phyloP scores from a whole-genome alignment of 257 asterid genomes.

The Nyctanthes arbortristis region DNA sequence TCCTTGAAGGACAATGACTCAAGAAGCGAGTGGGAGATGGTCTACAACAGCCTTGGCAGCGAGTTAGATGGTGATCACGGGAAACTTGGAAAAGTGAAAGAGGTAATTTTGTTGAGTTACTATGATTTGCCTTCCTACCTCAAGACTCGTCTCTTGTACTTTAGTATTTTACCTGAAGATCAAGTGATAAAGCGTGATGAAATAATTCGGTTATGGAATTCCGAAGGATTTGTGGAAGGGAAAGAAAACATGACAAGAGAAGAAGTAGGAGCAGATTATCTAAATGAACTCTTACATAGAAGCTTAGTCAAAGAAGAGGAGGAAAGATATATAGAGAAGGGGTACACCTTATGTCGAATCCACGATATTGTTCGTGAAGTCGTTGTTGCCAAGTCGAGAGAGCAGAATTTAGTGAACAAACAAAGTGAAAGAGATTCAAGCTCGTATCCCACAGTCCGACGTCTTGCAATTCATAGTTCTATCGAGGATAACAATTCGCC shows the following conservation, averaged over 20 bases:
- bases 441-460: constrained; percentile 1
- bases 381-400: constrained; percentile 12
- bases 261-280: constrained; percentile 17
- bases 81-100: too few relatives aligned
- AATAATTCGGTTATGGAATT: constrained; percentile 15
- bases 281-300: constrained; percentile 13
- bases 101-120: too few relatives aligned
- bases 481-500: not conserved
- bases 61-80: too few relatives aligned
- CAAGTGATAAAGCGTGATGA: not conserved
- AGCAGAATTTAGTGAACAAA: constrained; percentile 13
- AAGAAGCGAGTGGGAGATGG: constrained; percentile 27
- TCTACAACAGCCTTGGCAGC: constrained; percentile 25
- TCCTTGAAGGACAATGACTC: too few relatives aligned
- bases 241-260: constrained; percentile 7
- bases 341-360: not conserved
- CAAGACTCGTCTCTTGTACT: too few relatives aligned
- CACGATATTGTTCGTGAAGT: constrained; percentile 22
- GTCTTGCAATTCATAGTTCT: constrained; percentile 7
- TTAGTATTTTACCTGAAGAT: too few relatives aligned
- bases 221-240: constrained; percentile 24
- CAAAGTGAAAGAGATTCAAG: not conserved
- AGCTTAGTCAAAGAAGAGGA: constrained; percentile 9
- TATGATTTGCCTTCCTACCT: too few relatives aligned
- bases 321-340: not conserved